Base-by-base conservation (phyloP, 2,329 filamentous ascomycete genomes). In the Aspergillus ibericus region DNA sequence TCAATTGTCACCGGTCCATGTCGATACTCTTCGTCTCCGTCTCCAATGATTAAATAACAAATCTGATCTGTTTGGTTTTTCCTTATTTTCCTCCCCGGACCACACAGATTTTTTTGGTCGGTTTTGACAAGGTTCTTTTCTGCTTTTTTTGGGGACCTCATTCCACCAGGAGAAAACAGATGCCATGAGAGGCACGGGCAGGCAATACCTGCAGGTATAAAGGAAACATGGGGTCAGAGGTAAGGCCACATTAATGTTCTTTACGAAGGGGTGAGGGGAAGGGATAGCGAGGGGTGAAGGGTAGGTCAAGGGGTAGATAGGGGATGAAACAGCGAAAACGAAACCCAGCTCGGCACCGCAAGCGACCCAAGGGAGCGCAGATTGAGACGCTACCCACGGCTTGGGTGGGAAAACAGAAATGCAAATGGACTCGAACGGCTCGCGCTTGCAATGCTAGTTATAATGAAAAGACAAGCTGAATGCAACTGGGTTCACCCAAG, bases 361-460 rank as follows among this genome's bases (percentile, higher is more conserved):
- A 50, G 25, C 36, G 22, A 49, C 22, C 51, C 13, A 36, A 35
- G 44, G 55, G 46, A 38, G 42, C 49, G 54, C 35, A 54, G 52
- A 40, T 55, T 42, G 54, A 38, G 38, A 44, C 51, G 53, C 55
- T 58, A 55, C 58, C 54, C 53, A 59, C 56, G 58, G 56, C 42
- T 53, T 53, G 51, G 58, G 53, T 54, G 59, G 32, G 29, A 59
- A 42, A 59, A 59, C 62, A 55, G 55, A 60, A 62, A 68, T 68
- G 66, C 61, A 67, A 62, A 66, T 68, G 62, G 59, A 69, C 65
- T 68, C 62, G 60, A 70, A 76, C 72, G 74, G 74, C 74, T 76
- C 72, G 72, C 76, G 76, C 76, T 77, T 76, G 75, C 75, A 78
- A 78, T 78, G 76, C 75, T 75, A 77, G 73, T 73, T 74, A 68